A percentile compares a stretch with the other conserved stretches of the same genome.
These are phyloP conservation scores for Corinectria fuckeliana DNA, from an alignment of 2,329 filamentous ascomycete species.

Conservation along the genomic window DNA sequence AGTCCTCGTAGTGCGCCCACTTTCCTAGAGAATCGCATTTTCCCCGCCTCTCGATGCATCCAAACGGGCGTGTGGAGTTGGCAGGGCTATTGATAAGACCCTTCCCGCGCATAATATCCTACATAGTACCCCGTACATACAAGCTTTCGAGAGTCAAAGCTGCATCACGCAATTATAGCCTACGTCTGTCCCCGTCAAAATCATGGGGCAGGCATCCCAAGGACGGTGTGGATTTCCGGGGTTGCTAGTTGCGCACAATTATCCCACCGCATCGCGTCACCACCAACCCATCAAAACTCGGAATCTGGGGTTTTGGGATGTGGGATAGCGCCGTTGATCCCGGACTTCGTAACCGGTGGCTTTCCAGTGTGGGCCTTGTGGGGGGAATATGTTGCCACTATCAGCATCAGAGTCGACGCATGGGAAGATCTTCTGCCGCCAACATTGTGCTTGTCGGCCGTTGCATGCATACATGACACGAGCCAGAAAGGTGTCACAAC, in stretches of 20 bases:
- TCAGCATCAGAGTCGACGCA: not conserved
- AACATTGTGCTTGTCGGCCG: not conserved
- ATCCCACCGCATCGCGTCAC: slow-evolving; percentile 28
- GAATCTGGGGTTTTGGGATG: not conserved
- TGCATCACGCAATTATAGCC: slow-evolving; percentile 25
- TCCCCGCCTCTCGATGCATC: not conserved
- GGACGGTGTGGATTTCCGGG: slow-evolving; percentile 1
- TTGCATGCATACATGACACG: not conserved
- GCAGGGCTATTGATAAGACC: not conserved
- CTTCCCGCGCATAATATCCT: not conserved
- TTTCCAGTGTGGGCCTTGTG: not conserved
- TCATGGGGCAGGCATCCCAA: slow-evolving; percentile 8
- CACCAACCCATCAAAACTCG: slow-evolving; percentile 12
- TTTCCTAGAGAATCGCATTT: not conserved
- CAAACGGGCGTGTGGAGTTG: not conserved
- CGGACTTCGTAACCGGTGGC: too few relatives aligned
- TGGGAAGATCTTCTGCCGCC: not conserved
- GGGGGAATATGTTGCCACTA: not conserved
- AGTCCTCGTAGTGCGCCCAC: not conserved
- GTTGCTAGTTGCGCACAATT: slow-evolving; percentile 19
- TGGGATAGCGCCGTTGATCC: slow-evolving; percentile 4
- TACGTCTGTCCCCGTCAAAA: not conserved
- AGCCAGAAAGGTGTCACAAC: not conserved
- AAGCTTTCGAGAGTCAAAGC: not conserved
- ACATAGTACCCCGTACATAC: too few relatives aligned